Conservation (phyloP, 108 stramenopile species). For the Stephanodiscus triporus region DNA sequence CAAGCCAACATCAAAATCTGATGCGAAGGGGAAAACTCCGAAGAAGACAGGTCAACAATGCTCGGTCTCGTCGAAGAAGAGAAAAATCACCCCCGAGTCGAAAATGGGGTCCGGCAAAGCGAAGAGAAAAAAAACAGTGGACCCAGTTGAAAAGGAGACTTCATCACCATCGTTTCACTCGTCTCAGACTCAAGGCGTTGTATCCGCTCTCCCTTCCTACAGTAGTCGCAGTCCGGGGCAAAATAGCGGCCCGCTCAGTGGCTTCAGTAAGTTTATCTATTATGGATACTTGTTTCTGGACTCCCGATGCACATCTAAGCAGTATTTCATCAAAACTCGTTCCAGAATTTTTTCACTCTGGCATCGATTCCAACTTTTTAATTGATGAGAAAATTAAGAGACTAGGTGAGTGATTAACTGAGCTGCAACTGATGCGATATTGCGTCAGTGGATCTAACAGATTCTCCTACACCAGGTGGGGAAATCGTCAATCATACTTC, state of each 20-base stretch:
- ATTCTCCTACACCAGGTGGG: neutral
- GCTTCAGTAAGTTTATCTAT: slow-evolving; percentile 8
- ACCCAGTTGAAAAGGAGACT: neutral
- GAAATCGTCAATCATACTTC: slow-evolving; percentile 6
- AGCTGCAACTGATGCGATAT: no score
- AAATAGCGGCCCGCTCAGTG: slow-evolving; percentile 14
- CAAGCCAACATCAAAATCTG: neutral
- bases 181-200: slow-evolving; percentile 29
- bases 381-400: slow-evolving; percentile 23
- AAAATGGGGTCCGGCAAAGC: slow-evolving; percentile 1
- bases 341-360: slow-evolving; percentile 5
- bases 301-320: neutral
- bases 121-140: slow-evolving; percentile 5
- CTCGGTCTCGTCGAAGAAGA: no score
- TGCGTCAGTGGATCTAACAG: neutral
- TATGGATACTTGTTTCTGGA: neutral
- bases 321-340: neutral
- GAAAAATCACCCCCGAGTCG: slow-evolving; percentile 8
- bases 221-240: slow-evolving; percentile 11
- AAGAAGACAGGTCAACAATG: no score
- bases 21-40: neutral
- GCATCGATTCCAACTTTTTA: neutral
- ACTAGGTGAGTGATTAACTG: slow-evolving; percentile 7
- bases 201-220: slow-evolving; percentile 7
- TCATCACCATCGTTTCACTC: slow-evolving; percentile 30